Base-by-base conservation (phyloP, 2,329 filamentous ascomycete species). In the Thielaviopsis cerberus region DNA sequence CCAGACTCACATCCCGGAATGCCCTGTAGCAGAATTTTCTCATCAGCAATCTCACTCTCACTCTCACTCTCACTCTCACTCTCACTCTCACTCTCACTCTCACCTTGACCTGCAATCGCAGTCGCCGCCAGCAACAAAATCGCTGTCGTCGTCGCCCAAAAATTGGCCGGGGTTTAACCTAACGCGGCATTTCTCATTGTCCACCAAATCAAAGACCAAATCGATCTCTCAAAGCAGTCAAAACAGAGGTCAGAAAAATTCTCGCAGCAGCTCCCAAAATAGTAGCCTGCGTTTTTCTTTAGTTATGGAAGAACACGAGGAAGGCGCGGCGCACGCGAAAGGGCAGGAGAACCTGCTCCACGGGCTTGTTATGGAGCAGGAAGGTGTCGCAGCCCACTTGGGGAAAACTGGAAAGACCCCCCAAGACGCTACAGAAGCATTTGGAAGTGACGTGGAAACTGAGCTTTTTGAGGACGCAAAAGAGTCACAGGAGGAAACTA, bases 391-490 rank as follows among this genome's bases (percentile, higher is more conserved):
- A 41, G 34, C 34, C 34, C 34, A 41, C 34, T 41, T 41, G 34
- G 34, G 34, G 15, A 41, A 41, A 41, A 41, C 6, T 41, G 34
- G 34, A 17, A 41, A 41, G 34, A 17, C n/a, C 15, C 34, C 34
- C 34, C 34, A 41, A 41, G 34, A 41, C 15, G 34, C 10, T 2
- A 6, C 34, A 17, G 34, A 41, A n/a, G 34, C 34, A n/a, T 41
- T 20, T 11, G 53, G 22, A 34, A 50, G 22, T 51, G 55, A 57
- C 15, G 37, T 34, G 27, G 55, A 53, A 51, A 34, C 37, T n/a
- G 55, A 57, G 13, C 50, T 25, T 41, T 57, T 57, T 41, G 55
- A 57, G 48, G 55, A 57, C 27, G 55, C 55, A 22, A 57, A 57
- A 57, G 55, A 57, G 55, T 53, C 55, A 57, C 51, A 48, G 54